phyloP scores from a whole-genome alignment of 2,329 filamentous ascomycete genomes.

The Talaromyces amestolkiae region DNA sequence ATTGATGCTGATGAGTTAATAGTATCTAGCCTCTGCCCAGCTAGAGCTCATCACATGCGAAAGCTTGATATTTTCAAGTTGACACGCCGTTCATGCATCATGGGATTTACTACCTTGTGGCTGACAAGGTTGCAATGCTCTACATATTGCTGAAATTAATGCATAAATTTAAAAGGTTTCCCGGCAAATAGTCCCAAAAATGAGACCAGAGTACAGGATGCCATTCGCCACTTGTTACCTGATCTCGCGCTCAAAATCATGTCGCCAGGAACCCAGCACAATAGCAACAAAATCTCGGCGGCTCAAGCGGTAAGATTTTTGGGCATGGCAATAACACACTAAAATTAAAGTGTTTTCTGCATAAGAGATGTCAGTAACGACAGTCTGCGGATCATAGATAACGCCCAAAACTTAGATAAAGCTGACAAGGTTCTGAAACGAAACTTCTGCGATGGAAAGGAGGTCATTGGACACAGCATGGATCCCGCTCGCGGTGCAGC shows the following conservation, averaged over 20 bases:
- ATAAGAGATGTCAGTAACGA: neutral
- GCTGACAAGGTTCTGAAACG: no score
- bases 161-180: neutral
- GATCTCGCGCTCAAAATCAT: neutral
- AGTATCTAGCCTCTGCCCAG: neutral
- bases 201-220: neutral
- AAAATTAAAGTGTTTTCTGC: neutral
- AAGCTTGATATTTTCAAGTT: neutral
- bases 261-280: neutral
- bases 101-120: neutral
- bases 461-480: no score
- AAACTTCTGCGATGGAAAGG: no score
- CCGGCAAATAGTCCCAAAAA: neutral
- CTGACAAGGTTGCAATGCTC: neutral
- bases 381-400: no score
- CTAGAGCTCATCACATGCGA: neutral
- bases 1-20: neutral
- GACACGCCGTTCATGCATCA: neutral
- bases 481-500: neutral
- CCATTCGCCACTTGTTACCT: neutral
- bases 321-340: neutral
- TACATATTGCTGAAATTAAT: neutral
- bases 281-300: neutral
- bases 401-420: no score
- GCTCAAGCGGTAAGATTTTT: neutral